Evolutionary conservation across 306 rosid genomes (phyloP).

Genomic region (Casuarina glauca): DNA sequence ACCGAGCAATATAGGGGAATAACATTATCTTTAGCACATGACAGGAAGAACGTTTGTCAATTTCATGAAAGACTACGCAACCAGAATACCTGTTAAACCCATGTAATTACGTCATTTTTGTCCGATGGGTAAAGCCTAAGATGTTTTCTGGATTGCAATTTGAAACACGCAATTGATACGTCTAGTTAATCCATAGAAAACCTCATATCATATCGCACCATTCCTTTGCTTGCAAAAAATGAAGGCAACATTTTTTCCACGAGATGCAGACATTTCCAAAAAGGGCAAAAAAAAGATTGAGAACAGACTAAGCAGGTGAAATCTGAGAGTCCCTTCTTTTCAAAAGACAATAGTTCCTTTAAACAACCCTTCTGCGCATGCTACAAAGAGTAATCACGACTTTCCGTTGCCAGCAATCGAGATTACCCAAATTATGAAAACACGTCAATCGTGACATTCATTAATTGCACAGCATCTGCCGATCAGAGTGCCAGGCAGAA

Average conservation of each 20-base stretch:
- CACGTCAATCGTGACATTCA: conserved; percentile 33
- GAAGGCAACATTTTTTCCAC: not conserved
- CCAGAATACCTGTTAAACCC: conserved; percentile 29
- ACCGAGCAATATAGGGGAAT: not conserved
- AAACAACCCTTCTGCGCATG: conserved; percentile 39
- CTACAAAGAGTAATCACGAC: conserved; percentile 35
- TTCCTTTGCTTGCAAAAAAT: not conserved
- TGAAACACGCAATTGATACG: conserved; percentile 10
- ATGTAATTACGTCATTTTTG: conserved; percentile 24
- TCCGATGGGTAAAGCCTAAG: conserved; percentile 2
- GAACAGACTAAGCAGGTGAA: conserved; percentile 24
- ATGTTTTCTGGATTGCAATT: conserved; percentile 4
- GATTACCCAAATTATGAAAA: conserved; percentile 38
- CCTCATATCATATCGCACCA: conserved; percentile 14
- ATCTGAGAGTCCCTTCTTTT: conserved; percentile 37
- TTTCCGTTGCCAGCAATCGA: conserved; percentile 43
- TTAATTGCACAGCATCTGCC: conserved; percentile 35
- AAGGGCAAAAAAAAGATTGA: not conserved
- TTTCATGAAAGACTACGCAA: conserved; percentile 33
- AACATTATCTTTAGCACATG: conserved; percentile 9
- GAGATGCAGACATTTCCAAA: not conserved
- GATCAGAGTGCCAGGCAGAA: not conserved
- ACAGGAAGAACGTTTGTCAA: conserved; percentile 31
- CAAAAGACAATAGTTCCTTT: conserved; percentile 53
- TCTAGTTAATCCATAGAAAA: conserved; percentile 11